Percentiles rank a stretch among this genome's conserved stretches.
Conservation (phyloP, 805 yeast species). For the Metschnikowia koreensis region DNA sequence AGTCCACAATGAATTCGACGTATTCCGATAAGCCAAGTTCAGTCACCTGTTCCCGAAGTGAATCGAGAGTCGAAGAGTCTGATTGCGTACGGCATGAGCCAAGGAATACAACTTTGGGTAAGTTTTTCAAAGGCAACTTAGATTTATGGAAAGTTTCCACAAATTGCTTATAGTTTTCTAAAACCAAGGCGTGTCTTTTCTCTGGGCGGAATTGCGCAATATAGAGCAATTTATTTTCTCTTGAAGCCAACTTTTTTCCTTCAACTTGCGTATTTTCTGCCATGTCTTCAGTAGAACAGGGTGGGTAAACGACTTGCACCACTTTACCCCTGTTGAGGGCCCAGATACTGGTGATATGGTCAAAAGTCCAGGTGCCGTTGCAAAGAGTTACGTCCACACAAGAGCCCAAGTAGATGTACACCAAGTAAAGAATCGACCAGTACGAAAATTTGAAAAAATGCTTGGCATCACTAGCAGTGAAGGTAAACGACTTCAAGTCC, state of each 20-base stretch:
- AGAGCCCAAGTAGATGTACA: slow-evolving; percentile 66
- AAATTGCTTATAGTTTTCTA: slow-evolving; percentile 62
- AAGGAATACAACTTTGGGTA: slow-evolving; percentile 65
- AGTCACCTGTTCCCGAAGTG: slow-evolving; percentile 42
- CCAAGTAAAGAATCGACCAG: slow-evolving; percentile 65
- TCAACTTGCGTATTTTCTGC: background rate
- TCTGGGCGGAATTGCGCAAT: slow-evolving; percentile 96
- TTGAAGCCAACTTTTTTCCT: slow-evolving; percentile 11
- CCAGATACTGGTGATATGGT: slow-evolving; percentile 74
- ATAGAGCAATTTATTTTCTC: slow-evolving; percentile 48
- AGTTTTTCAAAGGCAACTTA: slow-evolving; percentile 16
- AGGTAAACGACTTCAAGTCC: slow-evolving; percentile 20
- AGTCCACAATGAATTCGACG: slow-evolving; percentile 67
- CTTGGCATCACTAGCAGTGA: slow-evolving; percentile 27
- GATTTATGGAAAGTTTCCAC: slow-evolving; percentile 25
- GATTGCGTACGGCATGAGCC: slow-evolving; percentile 78
- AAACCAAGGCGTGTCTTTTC: slow-evolving; percentile 76
- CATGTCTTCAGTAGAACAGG: slow-evolving; percentile 70
- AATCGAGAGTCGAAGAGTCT: slow-evolving; percentile 60
- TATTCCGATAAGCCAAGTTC: slow-evolving; percentile 28
- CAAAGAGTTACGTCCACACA: slow-evolving; percentile 65
- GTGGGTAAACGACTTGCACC: slow-evolving; percentile 71
- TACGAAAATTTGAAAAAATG: slow-evolving; percentile 47
- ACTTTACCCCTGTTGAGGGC: slow-evolving; percentile 32
- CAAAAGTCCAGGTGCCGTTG: slow-evolving; percentile 89